A percentile compares a stretch with the other conserved stretches of the same genome.
Conservation (phyloP, 768 basidiomycete genomes). For the Termitomyces sp. region DNA sequence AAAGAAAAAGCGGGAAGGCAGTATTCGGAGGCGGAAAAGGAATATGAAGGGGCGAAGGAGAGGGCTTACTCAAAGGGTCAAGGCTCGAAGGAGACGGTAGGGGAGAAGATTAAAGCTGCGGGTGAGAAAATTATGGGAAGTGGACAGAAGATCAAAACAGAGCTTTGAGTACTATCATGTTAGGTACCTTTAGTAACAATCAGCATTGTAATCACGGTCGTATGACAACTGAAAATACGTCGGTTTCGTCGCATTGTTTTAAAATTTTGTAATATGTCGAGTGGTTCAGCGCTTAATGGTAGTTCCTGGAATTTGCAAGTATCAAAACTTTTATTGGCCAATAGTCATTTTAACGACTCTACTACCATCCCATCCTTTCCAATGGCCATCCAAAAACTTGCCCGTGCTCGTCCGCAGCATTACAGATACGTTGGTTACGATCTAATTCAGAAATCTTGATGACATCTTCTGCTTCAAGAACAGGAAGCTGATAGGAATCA, state of each 20-base stretch:
- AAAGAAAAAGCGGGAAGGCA: conserved; percentile 16
- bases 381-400: conserved; percentile 34
- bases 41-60: conserved; percentile 18
- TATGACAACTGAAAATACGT: no score
- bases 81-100: conserved; percentile 25
- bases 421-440: conserved; percentile 35
- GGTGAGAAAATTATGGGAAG: conserved; percentile 32
- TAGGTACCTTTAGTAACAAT: neutral
- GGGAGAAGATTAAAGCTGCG: conserved; percentile 32
- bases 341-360: neutral
- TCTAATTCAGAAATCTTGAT: conserved; percentile 40
- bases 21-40: conserved; percentile 10
- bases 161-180: conserved; percentile 22
- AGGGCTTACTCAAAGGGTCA: conserved; percentile 26
- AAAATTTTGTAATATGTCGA: no score
- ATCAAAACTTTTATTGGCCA: no score
- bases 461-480: conserved; percentile 36
- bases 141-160: conserved; percentile 34
- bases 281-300: no score
- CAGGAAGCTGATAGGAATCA: conserved; percentile 25
- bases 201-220: neutral
- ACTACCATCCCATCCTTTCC: conserved; percentile 34
- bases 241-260: no score
- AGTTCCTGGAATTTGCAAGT: no score
- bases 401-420: conserved; percentile 27